Conservation (phyloP, 345 rosid species). For the Linum lewisii region DNA sequence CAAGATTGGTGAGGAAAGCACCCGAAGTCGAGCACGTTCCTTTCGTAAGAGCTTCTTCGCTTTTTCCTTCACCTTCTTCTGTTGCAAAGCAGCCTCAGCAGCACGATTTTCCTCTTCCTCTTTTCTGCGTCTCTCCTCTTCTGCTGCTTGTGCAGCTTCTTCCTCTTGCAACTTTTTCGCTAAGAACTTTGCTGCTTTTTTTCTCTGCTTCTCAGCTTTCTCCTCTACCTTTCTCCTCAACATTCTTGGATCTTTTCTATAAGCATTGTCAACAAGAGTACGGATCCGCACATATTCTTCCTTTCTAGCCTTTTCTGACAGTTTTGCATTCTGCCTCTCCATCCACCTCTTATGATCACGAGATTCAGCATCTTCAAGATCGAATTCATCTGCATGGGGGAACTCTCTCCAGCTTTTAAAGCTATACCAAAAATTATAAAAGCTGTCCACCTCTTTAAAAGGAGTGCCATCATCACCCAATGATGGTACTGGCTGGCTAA, state of each 20-base stretch:
- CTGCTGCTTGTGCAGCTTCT: constrained; percentile 74
- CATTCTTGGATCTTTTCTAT: constrained; percentile 83
- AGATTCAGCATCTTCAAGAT: constrained; percentile 89
- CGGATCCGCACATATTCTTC: constrained; percentile 87
- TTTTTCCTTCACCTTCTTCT: constrained; percentile 78
- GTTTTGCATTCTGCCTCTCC: constrained; percentile 96
- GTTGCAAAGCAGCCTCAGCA: constrained; percentile 71
- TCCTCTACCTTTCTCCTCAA: constrained; percentile 72
- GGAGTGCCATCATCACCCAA: constrained; percentile 65
- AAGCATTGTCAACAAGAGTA: constrained; percentile 84
- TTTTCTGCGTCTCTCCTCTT: constrained; percentile 64
- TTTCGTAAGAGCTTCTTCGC: constrained; percentile 90
- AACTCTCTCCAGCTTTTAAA: constrained; percentile 99
- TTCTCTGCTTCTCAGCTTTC: constrained; percentile 84
- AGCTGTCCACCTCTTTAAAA: constrained; percentile 62
- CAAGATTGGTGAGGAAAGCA: constrained; percentile 52
- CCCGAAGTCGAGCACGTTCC: constrained; percentile 79
- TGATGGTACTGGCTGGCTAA: constrained; percentile 61
- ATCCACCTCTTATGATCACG: constrained; percentile 99
- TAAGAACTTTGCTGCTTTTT: constrained; percentile 66
- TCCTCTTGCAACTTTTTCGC: constrained; percentile 87
- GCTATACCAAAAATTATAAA: constrained; percentile 82
- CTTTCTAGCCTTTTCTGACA: constrained; percentile 76
- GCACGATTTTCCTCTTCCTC: constrained; percentile 76
- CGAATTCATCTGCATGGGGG: constrained; percentile 93